phyloP scores from a whole-genome alignment of 495 filamentous ascomycete species.

The Penicillium canariense region DNA sequence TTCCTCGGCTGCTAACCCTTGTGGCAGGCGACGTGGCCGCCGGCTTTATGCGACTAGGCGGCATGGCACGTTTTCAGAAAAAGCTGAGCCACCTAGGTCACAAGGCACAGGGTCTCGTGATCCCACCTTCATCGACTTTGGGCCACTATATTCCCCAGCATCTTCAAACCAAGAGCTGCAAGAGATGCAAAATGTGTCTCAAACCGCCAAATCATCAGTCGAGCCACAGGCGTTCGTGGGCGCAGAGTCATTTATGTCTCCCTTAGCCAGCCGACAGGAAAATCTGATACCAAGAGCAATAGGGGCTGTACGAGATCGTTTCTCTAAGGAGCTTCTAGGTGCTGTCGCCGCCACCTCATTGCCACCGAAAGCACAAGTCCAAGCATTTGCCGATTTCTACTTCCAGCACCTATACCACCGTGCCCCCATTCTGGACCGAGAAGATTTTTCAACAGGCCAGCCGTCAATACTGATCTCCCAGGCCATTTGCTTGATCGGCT shows the following conservation, averaged over 20 bases:
- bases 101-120: not conserved
- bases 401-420: constrained; percentile 10
- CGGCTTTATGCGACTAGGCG: not conserved
- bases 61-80: not conserved
- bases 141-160: not conserved
- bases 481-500: constrained; percentile 4
- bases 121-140: not conserved
- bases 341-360: not conserved
- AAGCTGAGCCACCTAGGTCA: not conserved
- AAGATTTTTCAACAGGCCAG: not conserved
- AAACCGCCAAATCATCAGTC: not conserved
- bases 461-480: constrained; percentile 2
- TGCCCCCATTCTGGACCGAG: not conserved
- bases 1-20: not conserved
- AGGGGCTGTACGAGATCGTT: not conserved
- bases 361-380: not conserved
- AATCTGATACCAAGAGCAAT: not conserved
- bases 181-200: no score
- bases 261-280: not conserved
- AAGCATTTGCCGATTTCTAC: constrained; percentile 7
- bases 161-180: not conserved
- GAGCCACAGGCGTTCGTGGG: constrained; percentile 6
- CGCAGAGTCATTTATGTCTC: constrained; percentile 4
- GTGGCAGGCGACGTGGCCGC: constrained; percentile 3
- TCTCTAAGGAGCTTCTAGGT: not conserved